A percentile compares a stretch with the other conserved stretches of the same genome.
phyloP scores from a whole-genome alignment of 768 basidiomycete species.

The Saitozyma sp. region DNA sequence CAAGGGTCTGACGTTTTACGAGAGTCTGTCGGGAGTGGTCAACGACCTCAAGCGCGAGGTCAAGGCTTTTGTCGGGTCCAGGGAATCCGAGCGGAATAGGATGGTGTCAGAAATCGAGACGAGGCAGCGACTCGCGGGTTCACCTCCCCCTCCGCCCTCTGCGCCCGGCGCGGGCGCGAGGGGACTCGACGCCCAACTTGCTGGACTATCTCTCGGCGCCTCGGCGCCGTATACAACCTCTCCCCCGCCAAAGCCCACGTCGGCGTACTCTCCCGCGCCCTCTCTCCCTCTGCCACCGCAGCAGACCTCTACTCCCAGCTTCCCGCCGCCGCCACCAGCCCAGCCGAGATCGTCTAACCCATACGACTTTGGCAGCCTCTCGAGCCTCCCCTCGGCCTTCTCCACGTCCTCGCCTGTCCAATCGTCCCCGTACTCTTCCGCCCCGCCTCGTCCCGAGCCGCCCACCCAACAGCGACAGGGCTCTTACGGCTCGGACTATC shows the following conservation, averaged over 20 bases:
- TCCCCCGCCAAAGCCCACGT: constrained; percentile 9
- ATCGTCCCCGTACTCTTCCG: too few relatives aligned
- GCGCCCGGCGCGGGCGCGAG: constrained; percentile 32
- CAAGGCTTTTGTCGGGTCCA: constrained; percentile 63
- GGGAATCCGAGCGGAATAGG: constrained; percentile 69
- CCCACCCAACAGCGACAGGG: constrained; percentile 13
- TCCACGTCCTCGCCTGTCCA: constrained; percentile 11
- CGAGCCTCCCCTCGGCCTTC: constrained; percentile 37
- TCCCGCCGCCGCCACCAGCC: constrained; percentile 40
- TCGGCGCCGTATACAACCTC: constrained; percentile 14
- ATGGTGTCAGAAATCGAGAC: constrained; percentile 70
- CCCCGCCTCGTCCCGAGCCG: constrained; percentile 11
- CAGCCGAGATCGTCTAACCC: constrained; percentile 48
- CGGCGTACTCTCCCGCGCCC: constrained; percentile 3
- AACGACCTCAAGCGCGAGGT: constrained; percentile 63
- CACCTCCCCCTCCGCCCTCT: constrained; percentile 40
- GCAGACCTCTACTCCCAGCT: constrained; percentile 53
- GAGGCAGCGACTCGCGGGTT: constrained; percentile 62
- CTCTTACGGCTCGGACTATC: constrained; percentile 13
- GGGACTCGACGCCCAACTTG: constrained; percentile 34
- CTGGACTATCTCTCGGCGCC: constrained; percentile 21
- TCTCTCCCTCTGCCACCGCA: constrained; percentile 54
- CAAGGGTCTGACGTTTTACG: constrained; percentile 87
- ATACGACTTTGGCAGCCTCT: constrained; percentile 43
- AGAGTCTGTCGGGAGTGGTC: constrained; percentile 69